Evolutionary conservation across 805 yeast genomes (phyloP), one percentile per base, ranked within the genome.

Genomic region (Wickerhamiella qilinensis): DNA sequence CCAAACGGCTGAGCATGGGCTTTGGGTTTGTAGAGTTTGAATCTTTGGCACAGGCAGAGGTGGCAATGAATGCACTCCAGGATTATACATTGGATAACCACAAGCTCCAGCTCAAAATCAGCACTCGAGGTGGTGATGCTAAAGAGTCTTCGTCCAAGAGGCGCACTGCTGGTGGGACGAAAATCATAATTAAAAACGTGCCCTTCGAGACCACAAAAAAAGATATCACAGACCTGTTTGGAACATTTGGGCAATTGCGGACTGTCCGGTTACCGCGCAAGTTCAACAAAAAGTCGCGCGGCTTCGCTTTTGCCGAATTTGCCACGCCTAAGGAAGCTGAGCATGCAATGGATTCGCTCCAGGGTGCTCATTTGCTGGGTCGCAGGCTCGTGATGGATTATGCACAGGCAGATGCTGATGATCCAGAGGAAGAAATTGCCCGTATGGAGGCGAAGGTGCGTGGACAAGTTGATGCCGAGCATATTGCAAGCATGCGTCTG

Each of bases 221-320:
- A 52, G 97, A 91, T 54, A 75, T 91, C n/a, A 75, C 82, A 52
- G 93, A 85, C 56, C 65, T 91, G 46, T 86, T 91, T 61, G 85
- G 91, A 42, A 77, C 97, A 1, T 91, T 88, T 62, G 98, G 98
- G 42, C 86, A 82, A 60, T 67, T 91, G 53, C 83, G 86, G 52
- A 81, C 96, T 2, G 95, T 86, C 32, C 75, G 98, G 54, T 88
- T 91, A 36, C 98, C 98, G 24, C 80, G 81, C 72, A 91, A 91
- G 58, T 86, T 88, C 64, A 93, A 91, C 67, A 81, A 79, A 55
- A 71, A 84, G 28, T 93, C 96, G 11, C 75, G 98, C 56, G 98
- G 98, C 56, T 91, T 91, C 65, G 98, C 97, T 0, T 91, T 91
- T 58, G 94, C 93, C 34, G 98, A 91, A 60, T 91, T 80, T 55